phyloP scores from a whole-genome alignment of 2,329 filamentous ascomycete genomes.

The Thelonectria olida region DNA sequence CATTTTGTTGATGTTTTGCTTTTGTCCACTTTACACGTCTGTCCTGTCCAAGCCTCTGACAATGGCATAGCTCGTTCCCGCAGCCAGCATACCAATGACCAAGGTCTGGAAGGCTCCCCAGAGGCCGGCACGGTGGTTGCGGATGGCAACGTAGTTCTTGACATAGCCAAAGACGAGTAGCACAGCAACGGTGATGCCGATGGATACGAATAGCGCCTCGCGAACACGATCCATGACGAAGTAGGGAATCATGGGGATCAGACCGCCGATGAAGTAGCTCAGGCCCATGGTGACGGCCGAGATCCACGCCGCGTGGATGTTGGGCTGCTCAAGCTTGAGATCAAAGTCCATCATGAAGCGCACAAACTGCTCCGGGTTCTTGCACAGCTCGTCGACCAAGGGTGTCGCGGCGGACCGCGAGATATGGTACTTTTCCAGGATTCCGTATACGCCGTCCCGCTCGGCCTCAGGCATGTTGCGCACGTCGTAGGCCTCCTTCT shows the following conservation, averaged over 20 bases:
- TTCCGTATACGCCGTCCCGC: slow-evolving; percentile 57
- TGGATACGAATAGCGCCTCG: slow-evolving; percentile 65
- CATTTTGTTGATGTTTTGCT: not conserved
- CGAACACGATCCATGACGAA: slow-evolving; percentile 62
- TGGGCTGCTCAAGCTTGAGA: slow-evolving; percentile 56
- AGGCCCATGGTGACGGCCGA: slow-evolving; percentile 73
- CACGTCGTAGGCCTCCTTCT: slow-evolving; percentile 55
- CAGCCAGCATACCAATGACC: slow-evolving; percentile 70
- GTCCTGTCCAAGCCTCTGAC: slow-evolving; percentile 63
- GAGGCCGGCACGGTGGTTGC: slow-evolving; percentile 61
- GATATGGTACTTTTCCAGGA: slow-evolving; percentile 62
- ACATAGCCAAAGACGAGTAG: slow-evolving; percentile 72
- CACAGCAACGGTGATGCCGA: slow-evolving; percentile 67
- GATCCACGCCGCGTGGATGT: slow-evolving; percentile 56
- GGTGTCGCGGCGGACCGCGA: slow-evolving; percentile 51
- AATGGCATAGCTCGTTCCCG: slow-evolving; percentile 71
- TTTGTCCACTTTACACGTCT: slow-evolving; percentile 20
- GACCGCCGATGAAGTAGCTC: slow-evolving; percentile 75
- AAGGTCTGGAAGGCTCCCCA: slow-evolving; percentile 72
- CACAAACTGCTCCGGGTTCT: slow-evolving; percentile 59
- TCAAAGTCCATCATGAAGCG: slow-evolving; percentile 70
- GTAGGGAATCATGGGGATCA: slow-evolving; percentile 77
- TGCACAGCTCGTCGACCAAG: slow-evolving; percentile 60
- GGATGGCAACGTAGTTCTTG: slow-evolving; percentile 66
- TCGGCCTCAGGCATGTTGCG: slow-evolving; percentile 54